Conservation (phyloP, 345 rosid genomes). For the Draba incana region DNA sequence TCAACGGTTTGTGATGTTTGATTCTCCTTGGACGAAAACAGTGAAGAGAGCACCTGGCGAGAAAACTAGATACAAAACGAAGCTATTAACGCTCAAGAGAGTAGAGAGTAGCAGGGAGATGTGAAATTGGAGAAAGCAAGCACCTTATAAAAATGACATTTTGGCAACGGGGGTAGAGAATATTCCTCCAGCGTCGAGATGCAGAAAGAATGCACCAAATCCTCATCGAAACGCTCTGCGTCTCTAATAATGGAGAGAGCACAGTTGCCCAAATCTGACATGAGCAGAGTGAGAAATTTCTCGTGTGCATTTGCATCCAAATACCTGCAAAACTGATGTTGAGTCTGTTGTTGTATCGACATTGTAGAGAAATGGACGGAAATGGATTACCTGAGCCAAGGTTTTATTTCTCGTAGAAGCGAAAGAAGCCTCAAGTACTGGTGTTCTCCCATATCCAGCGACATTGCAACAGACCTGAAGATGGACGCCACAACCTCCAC, state of each 20-base stretch:
- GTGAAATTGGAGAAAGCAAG: conserved; percentile 1
- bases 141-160: conserved; percentile 17
- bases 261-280: conserved; percentile 20
- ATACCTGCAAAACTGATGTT: background rate
- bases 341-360: background rate
- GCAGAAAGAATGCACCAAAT: background rate
- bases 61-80: conserved; percentile 1
- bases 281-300: background rate
- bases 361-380: background rate
- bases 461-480: conserved; percentile 6
- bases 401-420: background rate
- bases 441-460: background rate
- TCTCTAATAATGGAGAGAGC: conserved; percentile 18
- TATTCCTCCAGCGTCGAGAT: background rate
- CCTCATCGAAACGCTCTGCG: conserved; percentile 5
- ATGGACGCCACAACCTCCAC: conserved; percentile 2
- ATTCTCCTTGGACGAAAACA: conserved; percentile 7
- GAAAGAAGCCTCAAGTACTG: background rate
- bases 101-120: background rate
- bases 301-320: background rate
- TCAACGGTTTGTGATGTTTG: background rate
- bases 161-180: conserved; percentile 8
- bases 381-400: conserved; percentile 15
- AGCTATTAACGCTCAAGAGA: background rate
- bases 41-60: conserved; percentile 2